Percentiles rank a stretch among this genome's conserved stretches.
Evolutionary conservation across 2,329 filamentous ascomycete genomes (phyloP).

Genomic region (Talaromyces sp.): DNA sequence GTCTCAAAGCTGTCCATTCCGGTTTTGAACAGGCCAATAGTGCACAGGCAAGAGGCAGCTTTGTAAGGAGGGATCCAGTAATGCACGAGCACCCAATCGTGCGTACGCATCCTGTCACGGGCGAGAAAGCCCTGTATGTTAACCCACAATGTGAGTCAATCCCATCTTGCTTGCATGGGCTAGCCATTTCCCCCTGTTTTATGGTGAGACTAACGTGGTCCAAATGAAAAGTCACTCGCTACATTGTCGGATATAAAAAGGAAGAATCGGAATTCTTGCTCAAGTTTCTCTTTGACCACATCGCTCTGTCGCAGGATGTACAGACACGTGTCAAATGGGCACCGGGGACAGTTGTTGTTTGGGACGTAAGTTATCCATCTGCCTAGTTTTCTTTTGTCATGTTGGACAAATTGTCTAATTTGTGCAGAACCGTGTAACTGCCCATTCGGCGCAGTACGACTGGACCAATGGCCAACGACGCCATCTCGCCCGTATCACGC

Average conservation of each 20-base stretch:
- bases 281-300: conserved; percentile 73
- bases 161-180: too few relatives aligned
- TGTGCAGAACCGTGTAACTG: conserved; percentile 63
- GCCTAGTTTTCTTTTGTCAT: background rate
- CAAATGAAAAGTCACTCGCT: conserved; percentile 60
- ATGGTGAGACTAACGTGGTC: background rate
- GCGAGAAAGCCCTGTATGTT: conserved; percentile 77
- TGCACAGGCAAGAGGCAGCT: conserved; percentile 61
- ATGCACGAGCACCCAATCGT: conserved; percentile 72
- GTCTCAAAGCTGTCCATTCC: conserved; percentile 75
- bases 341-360: conserved; percentile 74
- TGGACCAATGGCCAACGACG: conserved; percentile 75
- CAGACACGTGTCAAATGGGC: conserved; percentile 74
- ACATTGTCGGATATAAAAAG: conserved; percentile 78
- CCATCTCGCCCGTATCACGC: conserved; percentile 76
- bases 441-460: conserved; percentile 74
- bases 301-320: conserved; percentile 67
- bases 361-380: conserved; percentile 53
- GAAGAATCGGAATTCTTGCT: conserved; percentile 73
- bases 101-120: conserved; percentile 74
- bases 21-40: conserved; percentile 74
- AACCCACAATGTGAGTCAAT: conserved; percentile 70
- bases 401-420: conserved; percentile 8
- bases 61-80: conserved; percentile 72
- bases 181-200: background rate